Evolutionary conservation across 768 basidiomycete species (phyloP), one percentile per base, ranked within the genome.

Genomic region (Bullera alba): DNA sequence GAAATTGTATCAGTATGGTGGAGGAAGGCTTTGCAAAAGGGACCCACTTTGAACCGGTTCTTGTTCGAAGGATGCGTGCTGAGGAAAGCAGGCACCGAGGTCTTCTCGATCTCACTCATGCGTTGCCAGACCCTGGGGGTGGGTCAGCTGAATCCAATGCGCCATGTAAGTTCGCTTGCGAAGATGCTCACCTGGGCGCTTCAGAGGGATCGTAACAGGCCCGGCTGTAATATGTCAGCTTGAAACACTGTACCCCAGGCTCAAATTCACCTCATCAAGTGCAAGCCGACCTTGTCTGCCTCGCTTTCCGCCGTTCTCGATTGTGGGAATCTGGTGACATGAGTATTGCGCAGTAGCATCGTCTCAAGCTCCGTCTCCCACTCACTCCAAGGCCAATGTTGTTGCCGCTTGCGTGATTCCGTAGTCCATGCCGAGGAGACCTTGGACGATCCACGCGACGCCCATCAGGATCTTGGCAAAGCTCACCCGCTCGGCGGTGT

Each of bases 151-250:
- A 12, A 26, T 44, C 28, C 46, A 22, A 19, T 32, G 28, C 29
- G 27, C 23, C 6, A 16, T 23, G 49, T 3, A 37, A 34, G 14
- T 15, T 14, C 28, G 48, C 6, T 19, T 14, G 34, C 35, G 16
- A 6, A 4, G 47, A 53, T n/a, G n/a, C 67, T 59, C 30, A 90
- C 88, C 78, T 77, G 12, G 85, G 81, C 2, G 87, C 80, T 19
- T 83, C 85, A 16, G 70, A 74, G 0, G 92, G 91, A 63, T 96
- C 80, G 67, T 81, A 96, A 73, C 92, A 97, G 0, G 90, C 92
- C 58, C 77, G 61, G 1, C 70, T 72, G 59, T 14, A 23, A 27
- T 17, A 19, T 4, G 8, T 15, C 26, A 36, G n/a, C 10, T 12
- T 25, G 17, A 34, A 12, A 7, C 22, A 37, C 41, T 25, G 36